Evolutionary conservation across 2,329 filamentous ascomycete genomes (phyloP).

Genomic region (Epichloe coenophiala): DNA sequence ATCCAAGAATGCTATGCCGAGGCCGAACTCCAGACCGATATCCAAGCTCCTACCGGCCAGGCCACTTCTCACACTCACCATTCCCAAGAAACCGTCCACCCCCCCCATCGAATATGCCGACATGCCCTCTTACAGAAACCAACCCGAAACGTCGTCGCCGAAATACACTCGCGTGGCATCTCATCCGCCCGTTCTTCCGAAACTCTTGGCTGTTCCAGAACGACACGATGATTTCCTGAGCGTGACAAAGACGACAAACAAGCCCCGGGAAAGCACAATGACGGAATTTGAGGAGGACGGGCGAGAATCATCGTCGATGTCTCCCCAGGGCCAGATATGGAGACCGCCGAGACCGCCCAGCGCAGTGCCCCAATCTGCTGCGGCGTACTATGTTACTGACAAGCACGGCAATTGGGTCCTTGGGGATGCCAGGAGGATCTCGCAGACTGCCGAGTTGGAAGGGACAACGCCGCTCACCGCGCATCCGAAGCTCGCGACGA

Average conservation of each 20-base stretch:
- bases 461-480: constrained; percentile 8
- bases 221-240: neutral
- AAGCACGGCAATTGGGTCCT: constrained; percentile 41
- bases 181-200: constrained; percentile 13
- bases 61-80: constrained; percentile 25
- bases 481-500: constrained; percentile 4
- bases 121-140: neutral
- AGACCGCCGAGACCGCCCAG: constrained; percentile 37
- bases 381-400: constrained; percentile 37
- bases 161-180: constrained; percentile 7
- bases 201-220: constrained; percentile 15
- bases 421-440: constrained; percentile 21
- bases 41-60: constrained; percentile 33
- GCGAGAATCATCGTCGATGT: constrained; percentile 16
- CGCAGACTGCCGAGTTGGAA: constrained; percentile 14
- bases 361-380: constrained; percentile 29
- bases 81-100: neutral
- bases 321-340: constrained; percentile 32
- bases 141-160: constrained; percentile 5
- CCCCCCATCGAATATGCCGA: neutral
- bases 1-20: constrained; percentile 11
- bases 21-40: constrained; percentile 17
- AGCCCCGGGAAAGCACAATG: constrained; percentile 29
- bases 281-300: constrained; percentile 41
- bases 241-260: neutral